phyloP scores from a whole-genome alignment of 2,329 filamentous ascomycete genomes.

The Microdochium trichocladiopsis region DNA sequence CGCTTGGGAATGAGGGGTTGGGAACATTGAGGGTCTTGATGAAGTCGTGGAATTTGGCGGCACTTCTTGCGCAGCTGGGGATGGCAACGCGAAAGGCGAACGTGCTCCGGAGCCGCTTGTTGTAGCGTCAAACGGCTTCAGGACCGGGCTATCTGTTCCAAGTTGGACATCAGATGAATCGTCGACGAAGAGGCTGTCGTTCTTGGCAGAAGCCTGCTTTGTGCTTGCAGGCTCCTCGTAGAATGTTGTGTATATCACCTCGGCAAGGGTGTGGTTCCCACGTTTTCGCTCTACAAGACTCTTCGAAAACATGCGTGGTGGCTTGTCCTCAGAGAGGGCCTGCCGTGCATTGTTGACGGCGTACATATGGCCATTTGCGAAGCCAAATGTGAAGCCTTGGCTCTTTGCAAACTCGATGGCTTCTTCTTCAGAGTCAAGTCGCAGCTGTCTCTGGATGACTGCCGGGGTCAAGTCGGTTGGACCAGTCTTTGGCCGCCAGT shows the following conservation, averaged over 20 bases:
- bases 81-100: background rate
- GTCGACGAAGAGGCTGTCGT: constrained; percentile 19
- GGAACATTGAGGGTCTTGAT: background rate
- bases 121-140: background rate
- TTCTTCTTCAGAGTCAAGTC: constrained; percentile 61
- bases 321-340: constrained; percentile 37
- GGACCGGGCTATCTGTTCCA: background rate
- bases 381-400: constrained; percentile 46
- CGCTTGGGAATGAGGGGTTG: background rate
- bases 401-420: constrained; percentile 57
- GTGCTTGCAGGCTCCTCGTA: constrained; percentile 18
- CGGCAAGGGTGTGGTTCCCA: constrained; percentile 39
- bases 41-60: too few species aligned
- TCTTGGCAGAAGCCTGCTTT: constrained; percentile 1
- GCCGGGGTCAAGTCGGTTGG: constrained; percentile 53
- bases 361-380: constrained; percentile 28
- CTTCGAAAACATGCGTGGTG: constrained; percentile 49
- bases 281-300: constrained; percentile 55
- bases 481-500: constrained; percentile 47
- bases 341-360: constrained; percentile 36
- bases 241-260: constrained; percentile 49
- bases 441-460: constrained; percentile 49
- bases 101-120: background rate
- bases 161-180: constrained; percentile 4
- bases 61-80: background rate